Percentiles rank a stretch among this genome's conserved stretches.
phyloP scores from a whole-genome alignment of 176 grass and related monocot species.

The Puya raimondii region DNA sequence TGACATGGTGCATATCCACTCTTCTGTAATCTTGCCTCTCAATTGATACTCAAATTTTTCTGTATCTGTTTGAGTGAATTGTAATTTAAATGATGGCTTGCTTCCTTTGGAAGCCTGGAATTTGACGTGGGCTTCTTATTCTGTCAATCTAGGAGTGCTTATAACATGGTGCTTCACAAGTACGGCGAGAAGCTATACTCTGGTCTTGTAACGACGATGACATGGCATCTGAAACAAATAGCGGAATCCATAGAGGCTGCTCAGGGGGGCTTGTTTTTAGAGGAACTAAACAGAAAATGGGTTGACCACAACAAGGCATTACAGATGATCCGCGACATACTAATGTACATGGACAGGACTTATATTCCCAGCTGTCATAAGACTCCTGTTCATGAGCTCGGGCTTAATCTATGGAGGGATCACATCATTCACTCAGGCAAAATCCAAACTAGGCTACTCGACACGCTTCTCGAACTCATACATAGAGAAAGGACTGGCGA shows the following conservation, averaged over 20 bases:
- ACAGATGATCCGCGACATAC: constrained; percentile 89
- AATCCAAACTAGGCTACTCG: constrained; percentile 54
- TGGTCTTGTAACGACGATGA: constrained; percentile 63
- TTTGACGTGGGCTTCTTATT: constrained; percentile 1
- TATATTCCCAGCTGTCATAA: constrained; percentile 48
- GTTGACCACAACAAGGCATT: constrained; percentile 86
- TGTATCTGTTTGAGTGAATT: neutral
- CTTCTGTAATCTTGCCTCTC: neutral
- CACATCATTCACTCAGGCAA: constrained; percentile 64
- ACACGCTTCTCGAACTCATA: constrained; percentile 85
- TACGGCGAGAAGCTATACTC: constrained; percentile 80
- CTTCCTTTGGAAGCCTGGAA: neutral
- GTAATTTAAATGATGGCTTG: neutral
- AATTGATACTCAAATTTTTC: neutral
- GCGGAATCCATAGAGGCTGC: constrained; percentile 64
- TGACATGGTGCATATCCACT: neutral
- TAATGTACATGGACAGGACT: constrained; percentile 96
- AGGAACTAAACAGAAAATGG: constrained; percentile 76
- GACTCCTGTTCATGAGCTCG: constrained; percentile 83
- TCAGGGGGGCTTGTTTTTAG: constrained; percentile 80
- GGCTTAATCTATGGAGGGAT: constrained; percentile 88
- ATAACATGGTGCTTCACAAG: constrained; percentile 99
- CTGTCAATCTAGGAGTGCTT: constrained; percentile 59
- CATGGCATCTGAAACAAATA: constrained; percentile 66
- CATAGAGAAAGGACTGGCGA: constrained; percentile 71